Percentiles rank a stretch among this genome's conserved stretches.
These are phyloP conservation scores for Strobilomyces dryophilus DNA, from an alignment of 768 basidiomycete genomes.

Conservation along the genomic window DNA sequence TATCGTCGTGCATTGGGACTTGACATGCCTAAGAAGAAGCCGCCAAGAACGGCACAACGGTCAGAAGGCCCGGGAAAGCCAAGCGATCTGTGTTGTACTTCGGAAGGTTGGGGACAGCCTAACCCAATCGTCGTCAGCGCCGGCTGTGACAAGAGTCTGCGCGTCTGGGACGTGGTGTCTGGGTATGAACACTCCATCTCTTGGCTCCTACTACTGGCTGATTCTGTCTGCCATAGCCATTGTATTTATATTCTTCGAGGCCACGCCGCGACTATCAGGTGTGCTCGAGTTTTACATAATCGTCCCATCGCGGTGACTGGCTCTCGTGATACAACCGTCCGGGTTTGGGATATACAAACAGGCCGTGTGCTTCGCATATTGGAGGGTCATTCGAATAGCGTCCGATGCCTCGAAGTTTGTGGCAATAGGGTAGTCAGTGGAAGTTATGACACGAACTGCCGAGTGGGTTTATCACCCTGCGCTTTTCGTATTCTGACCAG, in stretches of 20 bases:
- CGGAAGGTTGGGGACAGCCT: slow-evolving; percentile 87
- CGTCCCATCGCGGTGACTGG: slow-evolving; percentile 88
- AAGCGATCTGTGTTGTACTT: slow-evolving; percentile 58
- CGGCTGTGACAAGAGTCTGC: slow-evolving; percentile 88
- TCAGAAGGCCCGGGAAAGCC: slow-evolving; percentile 30
- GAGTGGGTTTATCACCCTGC: slow-evolving; percentile 44
- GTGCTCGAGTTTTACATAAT: slow-evolving; percentile 81
- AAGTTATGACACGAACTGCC: slow-evolving; percentile 86
- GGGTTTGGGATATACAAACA: slow-evolving; percentile 91
- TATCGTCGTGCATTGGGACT: slow-evolving; percentile 51
- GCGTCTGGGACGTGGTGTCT: slow-evolving; percentile 86
- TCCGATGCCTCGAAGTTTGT: slow-evolving; percentile 84
- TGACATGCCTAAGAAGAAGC: slow-evolving; percentile 27
- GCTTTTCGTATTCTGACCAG: not conserved
- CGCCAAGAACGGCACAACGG: slow-evolving; percentile 16
- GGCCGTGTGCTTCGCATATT: slow-evolving; percentile 66
- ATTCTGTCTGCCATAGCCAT: slow-evolving; percentile 31
- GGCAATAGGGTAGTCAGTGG: slow-evolving; percentile 85
- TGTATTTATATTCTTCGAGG: slow-evolving; percentile 80
- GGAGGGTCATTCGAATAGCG: slow-evolving; percentile 74
- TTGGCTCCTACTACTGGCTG: slow-evolving; percentile 1
- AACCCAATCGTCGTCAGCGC: slow-evolving; percentile 83
- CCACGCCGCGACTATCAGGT: slow-evolving; percentile 88
- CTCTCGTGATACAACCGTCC: slow-evolving; percentile 78
- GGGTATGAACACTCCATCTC: slow-evolving; percentile 49